Evolutionary conservation across 2,329 filamentous ascomycete genomes (phyloP).

Genomic region (Epichloe bromicola): DNA sequence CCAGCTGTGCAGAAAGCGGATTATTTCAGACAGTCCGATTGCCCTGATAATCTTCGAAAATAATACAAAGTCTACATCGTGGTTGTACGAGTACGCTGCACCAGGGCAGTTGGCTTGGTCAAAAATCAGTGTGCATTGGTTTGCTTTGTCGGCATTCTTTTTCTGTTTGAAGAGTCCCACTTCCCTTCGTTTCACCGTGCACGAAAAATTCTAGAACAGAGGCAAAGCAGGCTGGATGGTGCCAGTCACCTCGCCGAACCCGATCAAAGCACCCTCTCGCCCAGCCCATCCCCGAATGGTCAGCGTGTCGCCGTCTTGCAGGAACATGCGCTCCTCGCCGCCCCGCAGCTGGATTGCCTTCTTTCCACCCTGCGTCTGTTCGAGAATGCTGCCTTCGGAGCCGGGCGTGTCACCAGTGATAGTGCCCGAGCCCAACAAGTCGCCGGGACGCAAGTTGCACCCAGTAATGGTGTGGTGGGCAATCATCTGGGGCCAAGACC

Average conservation of each 20-base stretch:
- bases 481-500: constrained; percentile 75
- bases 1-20: constrained; percentile 38
- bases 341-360: constrained; percentile 44
- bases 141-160: no score
- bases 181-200: not conserved
- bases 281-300: constrained; percentile 54
- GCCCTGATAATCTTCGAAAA: constrained; percentile 19
- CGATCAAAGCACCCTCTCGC: constrained; percentile 52
- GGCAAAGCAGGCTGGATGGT: constrained; percentile 32
- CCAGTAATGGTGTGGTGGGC: constrained; percentile 69
- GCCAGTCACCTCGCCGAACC: constrained; percentile 63
- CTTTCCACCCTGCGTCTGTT: constrained; percentile 61
- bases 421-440: constrained; percentile 66
- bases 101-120: no score
- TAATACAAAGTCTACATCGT: not conserved
- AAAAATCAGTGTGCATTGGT: no score
- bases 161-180: not conserved
- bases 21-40: constrained; percentile 41
- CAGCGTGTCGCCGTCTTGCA: constrained; percentile 63
- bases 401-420: constrained; percentile 53
- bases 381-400: constrained; percentile 56
- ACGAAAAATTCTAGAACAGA: constrained; percentile 13
- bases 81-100: no score
- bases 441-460: constrained; percentile 60
- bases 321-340: constrained; percentile 55